phyloP scores from a whole-genome alignment of 2,329 filamentous ascomycete species.

The Phialophora verrucosa region DNA sequence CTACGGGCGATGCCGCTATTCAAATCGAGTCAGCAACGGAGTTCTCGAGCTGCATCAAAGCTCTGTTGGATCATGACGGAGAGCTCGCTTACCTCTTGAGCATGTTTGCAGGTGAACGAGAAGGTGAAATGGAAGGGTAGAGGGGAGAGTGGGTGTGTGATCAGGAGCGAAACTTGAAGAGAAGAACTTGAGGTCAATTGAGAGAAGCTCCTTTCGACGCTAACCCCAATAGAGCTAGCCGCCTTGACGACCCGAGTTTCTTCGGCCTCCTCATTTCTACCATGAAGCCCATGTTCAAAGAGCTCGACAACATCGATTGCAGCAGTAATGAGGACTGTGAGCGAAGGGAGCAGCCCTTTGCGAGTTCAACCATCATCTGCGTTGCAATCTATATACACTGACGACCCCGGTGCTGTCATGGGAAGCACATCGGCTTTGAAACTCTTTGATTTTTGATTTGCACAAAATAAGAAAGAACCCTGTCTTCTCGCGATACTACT shows the following conservation, averaged over 20 bases:
- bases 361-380: slow-evolving; percentile 24
- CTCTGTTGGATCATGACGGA: slow-evolving; percentile 21
- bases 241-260: neutral
- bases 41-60: slow-evolving; percentile 47
- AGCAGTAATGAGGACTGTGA: neutral
- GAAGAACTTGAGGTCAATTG: slow-evolving; percentile 16
- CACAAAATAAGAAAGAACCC: slow-evolving; percentile 28
- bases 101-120: slow-evolving; percentile 55
- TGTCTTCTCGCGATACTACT: slow-evolving; percentile 32
- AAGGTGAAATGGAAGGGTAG: slow-evolving; percentile 30
- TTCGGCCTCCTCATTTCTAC: neutral
- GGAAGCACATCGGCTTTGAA: slow-evolving; percentile 23
- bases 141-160: slow-evolving; percentile 34
- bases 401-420: slow-evolving; percentile 14
- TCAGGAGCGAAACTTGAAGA: slow-evolving; percentile 32
- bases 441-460: slow-evolving; percentile 31
- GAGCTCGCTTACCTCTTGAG: slow-evolving; percentile 63
- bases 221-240: neutral
- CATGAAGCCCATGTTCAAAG: neutral
- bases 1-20: slow-evolving; percentile 69
- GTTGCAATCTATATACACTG: slow-evolving; percentile 31
- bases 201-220: slow-evolving; percentile 2
- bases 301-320: neutral
- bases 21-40: slow-evolving; percentile 39
- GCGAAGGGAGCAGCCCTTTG: neutral